Evolutionary conservation across 75 land plant genomes (phyloP), one percentile per base, ranked within the genome.

Genomic region (Larix kaempferi): DNA sequence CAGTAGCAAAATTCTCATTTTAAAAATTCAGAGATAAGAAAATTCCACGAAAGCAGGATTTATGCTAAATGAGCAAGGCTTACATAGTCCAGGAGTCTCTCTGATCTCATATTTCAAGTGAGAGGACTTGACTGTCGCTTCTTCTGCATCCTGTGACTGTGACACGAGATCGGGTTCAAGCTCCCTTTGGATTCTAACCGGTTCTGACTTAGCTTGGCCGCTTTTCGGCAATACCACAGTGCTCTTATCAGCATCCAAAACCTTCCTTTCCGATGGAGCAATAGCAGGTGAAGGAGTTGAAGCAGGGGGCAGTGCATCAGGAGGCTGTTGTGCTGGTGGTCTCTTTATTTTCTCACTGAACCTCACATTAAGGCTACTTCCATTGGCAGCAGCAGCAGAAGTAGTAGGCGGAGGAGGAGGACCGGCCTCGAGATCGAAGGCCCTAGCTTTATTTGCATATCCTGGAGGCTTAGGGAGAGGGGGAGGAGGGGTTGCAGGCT

Each of bases 51-150:
- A 63, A 14, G 6, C 41, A 79, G 57, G 5, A 79, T 44, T 35
- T 21, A 69, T 56, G 26, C 0, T 23, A 12, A 54, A 57, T 57
- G 60, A 79, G 58, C 57, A 19, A 64, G 2, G 78, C 91, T 80
- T 56, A 90, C 92, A 75, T 52, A 83, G 75, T n/a, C 91, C 93
- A 21, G 92, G 93, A 35, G 83, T 86, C 67, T 91, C 93, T 29
- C 83, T 79, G 41, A 91, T 29, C 69, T 87, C 92, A 77, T 83
- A 91, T 73, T 82, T 86, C 86, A 91, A 79, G 21, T 80, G 84
- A 27, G 83, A 72, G 22, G 76, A 84, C 76, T 77, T 84, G 10
- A 57, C 55, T 61, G 39, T 22, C n/a, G 80, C 4, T 1, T 84
- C 82, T 1, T 89, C 89, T 6, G 77, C 77, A 71, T 81, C 93